Evolutionary conservation across 116 monocot genomes (phyloP), one percentile per base, ranked within the genome.

Genomic region (Posidonia oceanica): DNA sequence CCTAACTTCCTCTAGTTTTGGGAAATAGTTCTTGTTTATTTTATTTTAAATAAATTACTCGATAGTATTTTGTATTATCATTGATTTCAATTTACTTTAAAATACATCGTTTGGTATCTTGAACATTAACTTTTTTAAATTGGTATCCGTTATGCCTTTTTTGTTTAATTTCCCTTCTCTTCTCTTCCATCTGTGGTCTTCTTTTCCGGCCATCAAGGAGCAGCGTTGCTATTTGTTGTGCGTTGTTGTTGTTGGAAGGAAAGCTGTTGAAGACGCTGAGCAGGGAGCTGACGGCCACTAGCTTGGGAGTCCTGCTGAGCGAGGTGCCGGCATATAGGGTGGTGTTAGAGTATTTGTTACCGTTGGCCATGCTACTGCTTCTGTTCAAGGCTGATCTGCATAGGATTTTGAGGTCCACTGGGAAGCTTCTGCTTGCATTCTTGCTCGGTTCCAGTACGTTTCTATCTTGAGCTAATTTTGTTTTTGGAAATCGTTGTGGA

Each of bases 321-420:
- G 86, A 86, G 2, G 86, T 86, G 0, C 77, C 81, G 4, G 79
- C 86, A 0, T 84, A 90, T 52, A 52, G 36, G 14, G 71, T 84
- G 14, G 86, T 90, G 22, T 56, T 86, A 77, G 80, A 90, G 52
- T 86, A 69, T 66, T 64, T 90, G 52, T 69, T 90, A 5, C 90
- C 90, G 2, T 37, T 82, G 57, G 78, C 90, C 20, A 76, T 90
- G 14, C 86, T 86, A 1, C 48, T 86, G 70, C 75, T 90, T 10
- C 80, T 90, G 37, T 86, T 90, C 68, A 80, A 54, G 17, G 86
- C 90, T 15, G 84, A 84, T 71, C 77, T 90, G 36, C 74, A 75
- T 14, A 66, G 80, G 7, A 76, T 86, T 0, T 3, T 90, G n/a
- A 68, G 23, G 37, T 79, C 86, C 22, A 90, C 86, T 8, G 90